Evolutionary conservation across 176 grass and related monocot genomes (phyloP).

Genomic region (Aegilops speltoides): DNA sequence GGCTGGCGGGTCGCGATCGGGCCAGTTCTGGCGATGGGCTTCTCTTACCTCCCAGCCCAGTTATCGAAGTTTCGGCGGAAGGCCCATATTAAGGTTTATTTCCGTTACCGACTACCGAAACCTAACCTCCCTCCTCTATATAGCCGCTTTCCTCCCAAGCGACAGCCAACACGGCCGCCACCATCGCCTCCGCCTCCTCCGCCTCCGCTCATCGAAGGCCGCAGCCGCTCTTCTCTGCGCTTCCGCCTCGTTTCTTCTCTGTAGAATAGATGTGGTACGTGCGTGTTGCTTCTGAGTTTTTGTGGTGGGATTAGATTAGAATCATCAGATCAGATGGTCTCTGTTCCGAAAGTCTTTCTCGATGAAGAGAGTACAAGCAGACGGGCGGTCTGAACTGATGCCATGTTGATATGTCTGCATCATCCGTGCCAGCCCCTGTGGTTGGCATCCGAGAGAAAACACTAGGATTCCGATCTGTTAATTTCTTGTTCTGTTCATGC

Average conservation of each 20-base stretch:
- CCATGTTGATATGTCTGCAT: slow-evolving; percentile 97
- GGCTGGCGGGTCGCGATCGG: background rate
- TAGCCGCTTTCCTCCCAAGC: background rate
- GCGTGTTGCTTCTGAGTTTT: background rate
- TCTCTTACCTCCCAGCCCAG: background rate
- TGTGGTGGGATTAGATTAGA: too few species aligned
- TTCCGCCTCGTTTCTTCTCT: background rate
- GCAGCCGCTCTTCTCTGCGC: background rate
- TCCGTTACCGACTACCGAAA: slow-evolving; percentile 6
- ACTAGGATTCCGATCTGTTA: background rate
- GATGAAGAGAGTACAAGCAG: slow-evolving; percentile 71
- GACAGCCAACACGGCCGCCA: background rate
- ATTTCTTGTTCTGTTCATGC: background rate
- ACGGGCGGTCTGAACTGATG: slow-evolving; percentile 99
- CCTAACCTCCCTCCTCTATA: slow-evolving; percentile 43
- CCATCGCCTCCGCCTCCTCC: background rate
- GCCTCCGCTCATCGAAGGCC: background rate
- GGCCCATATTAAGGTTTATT: background rate
- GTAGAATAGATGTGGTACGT: background rate
- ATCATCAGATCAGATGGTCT: background rate
- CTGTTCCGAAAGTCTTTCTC: slow-evolving; percentile 37
- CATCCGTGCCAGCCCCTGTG: slow-evolving; percentile 33
- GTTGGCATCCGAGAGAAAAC: slow-evolving; percentile 67
- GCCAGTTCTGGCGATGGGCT: background rate
- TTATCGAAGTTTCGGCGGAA: background rate